Base-by-base conservation (phyloP, 371 early-diverging fungal genomes). In the Lichtheimia hyalospora region DNA sequence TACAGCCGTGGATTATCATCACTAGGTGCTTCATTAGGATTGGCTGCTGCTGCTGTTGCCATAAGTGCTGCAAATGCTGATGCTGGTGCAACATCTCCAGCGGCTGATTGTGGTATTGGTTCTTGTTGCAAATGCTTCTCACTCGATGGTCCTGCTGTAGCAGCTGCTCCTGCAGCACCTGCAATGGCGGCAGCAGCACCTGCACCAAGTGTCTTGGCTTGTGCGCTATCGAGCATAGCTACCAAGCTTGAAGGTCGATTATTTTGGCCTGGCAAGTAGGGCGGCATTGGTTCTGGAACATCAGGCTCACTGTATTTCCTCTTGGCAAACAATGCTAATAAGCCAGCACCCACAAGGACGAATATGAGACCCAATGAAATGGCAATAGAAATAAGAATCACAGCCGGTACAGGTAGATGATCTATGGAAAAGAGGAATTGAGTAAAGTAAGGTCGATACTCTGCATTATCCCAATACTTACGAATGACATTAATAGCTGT, bases 371-470 rank as follows among this genome's bases (percentile, higher is more conserved):
- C 86, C 16, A 91, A 74, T 3, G 92, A 88, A 28, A 89, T 85
- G 16, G 86, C 91, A 27, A 89, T 74, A 14, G 92, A 85, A 43
- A 91, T 85, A 15, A 91, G 68, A 41, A 92, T 84, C 3, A 92
- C 88, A 25, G 87, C 77, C 5, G 87, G 85, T 0, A 86, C 65
- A 2, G 90, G 77, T 15, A 84, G 62, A 55, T 74, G 74, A 21
- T 68, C 74, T 75, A 28, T 44, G 27, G 14, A 46, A 10, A 46
- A 10, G 18, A 16, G 44, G 3, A 13, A 14, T 27, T 44, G 6
- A 51, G 51, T 34, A 4, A 53, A 34, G 7, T 25, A 25, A 25
- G n/a, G n/a, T 25, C 25, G 25, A 25, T 25, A 23, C 40, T 16
- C n/a, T 39, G 2, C 16, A 18, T 50, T 24, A 50, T 50, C 15